phyloP scores from a whole-genome alignment of 768 basidiomycete genomes.

The Dioszegia hungarica region DNA sequence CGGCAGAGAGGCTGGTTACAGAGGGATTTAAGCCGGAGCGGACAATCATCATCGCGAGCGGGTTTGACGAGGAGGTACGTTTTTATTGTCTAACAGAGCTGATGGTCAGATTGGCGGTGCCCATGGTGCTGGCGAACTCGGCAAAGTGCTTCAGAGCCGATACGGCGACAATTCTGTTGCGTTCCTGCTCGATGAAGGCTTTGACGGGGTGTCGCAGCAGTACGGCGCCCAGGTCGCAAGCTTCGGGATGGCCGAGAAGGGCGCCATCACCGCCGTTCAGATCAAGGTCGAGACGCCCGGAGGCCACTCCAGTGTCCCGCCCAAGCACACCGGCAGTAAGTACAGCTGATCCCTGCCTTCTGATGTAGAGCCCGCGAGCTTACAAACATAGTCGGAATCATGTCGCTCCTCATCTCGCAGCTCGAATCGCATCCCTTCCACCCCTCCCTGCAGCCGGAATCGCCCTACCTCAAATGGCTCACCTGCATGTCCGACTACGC shows the following conservation, averaged over 20 bases:
- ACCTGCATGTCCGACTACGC: constrained; percentile 66
- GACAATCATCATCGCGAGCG: constrained; percentile 46
- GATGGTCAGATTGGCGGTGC: constrained; percentile 31
- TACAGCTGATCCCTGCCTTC: not conserved
- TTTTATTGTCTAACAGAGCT: not conserved
- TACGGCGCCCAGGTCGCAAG: constrained; percentile 42
- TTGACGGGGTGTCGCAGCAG: constrained; percentile 52
- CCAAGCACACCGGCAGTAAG: constrained; percentile 64
- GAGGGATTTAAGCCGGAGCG: constrained; percentile 60
- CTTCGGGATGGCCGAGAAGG: constrained; percentile 51
- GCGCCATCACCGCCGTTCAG: constrained; percentile 34
- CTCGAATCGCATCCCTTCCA: constrained; percentile 62
- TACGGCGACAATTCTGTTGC: constrained; percentile 72
- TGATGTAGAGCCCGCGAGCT: not conserved
- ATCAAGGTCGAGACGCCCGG: constrained; percentile 54
- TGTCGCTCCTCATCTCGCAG: constrained; percentile 64
- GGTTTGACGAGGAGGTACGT: constrained; percentile 70
- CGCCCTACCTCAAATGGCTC: constrained; percentile 50
- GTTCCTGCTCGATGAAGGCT: constrained; percentile 82
- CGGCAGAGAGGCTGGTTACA: constrained; percentile 64
- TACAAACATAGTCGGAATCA: constrained; percentile 63
- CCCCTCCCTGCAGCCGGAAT: constrained; percentile 40
- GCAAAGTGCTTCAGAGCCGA: constrained; percentile 53
- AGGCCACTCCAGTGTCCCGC: constrained; percentile 82
- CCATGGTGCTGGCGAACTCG: constrained; percentile 50